Evolutionary conservation across 208 protist genomes (phyloP).

Genomic region (Crithidia sp.): DNA sequence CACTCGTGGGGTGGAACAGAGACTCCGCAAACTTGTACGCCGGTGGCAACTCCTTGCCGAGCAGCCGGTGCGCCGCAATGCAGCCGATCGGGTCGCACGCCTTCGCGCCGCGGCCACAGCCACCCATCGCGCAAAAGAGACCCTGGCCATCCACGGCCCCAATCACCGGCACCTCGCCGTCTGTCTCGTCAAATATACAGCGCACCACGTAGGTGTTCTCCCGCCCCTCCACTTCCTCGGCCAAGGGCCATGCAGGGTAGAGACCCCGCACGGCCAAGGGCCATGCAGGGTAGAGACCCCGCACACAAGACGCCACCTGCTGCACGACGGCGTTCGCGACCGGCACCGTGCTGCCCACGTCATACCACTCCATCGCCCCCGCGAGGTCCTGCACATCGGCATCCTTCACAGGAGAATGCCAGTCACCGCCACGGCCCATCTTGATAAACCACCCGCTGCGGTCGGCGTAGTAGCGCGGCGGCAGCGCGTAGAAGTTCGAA

Average conservation of each 20-base stretch:
- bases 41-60: slow-evolving; percentile 24
- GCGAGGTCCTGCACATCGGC: slow-evolving; percentile 1
- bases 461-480: slow-evolving; percentile 36
- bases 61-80: slow-evolving; percentile 29
- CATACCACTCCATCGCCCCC: slow-evolving; percentile 29
- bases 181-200: slow-evolving; percentile 31
- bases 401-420: background rate
- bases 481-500: slow-evolving; percentile 30
- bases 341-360: slow-evolving; percentile 17
- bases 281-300: slow-evolving; percentile 17
- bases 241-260: slow-evolving; percentile 25
- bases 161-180: slow-evolving; percentile 11
- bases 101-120: slow-evolving; percentile 29
- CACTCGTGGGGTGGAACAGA: too few relatives aligned
- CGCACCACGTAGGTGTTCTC: slow-evolving; percentile 19
- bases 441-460: slow-evolving; percentile 37
- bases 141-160: slow-evolving; percentile 24
- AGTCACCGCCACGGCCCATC: slow-evolving; percentile 17
- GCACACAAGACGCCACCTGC: slow-evolving; percentile 1
- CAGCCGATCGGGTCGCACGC: slow-evolving; percentile 40
- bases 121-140: slow-evolving; percentile 25
- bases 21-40: background rate
- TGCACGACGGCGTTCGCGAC: background rate
- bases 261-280: slow-evolving; percentile 11
- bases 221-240: background rate